Evolutionary conservation across 2,329 filamentous ascomycete species (phyloP), one percentile per base, ranked within the genome.

Genomic region (Emmonsia crescens): DNA sequence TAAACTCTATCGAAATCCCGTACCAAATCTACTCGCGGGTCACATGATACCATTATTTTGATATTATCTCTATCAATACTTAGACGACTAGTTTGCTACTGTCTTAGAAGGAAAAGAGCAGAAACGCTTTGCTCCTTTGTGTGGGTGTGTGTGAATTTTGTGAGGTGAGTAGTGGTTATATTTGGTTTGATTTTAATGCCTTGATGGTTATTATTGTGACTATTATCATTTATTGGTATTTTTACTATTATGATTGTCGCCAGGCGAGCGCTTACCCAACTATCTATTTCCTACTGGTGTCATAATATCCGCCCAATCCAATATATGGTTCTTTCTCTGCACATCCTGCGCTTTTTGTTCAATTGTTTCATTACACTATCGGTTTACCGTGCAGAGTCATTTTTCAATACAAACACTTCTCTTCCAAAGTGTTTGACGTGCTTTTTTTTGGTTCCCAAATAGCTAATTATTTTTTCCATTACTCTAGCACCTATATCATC

Each of bases 81-180:
- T 29, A 14, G 55, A 57, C 55, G 38, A 46, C 46, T 63, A 38
- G 52, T 60, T 60, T 52, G 57, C 60, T 59, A 57, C 61, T 54
- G 49, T 44, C 24, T 42, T 38, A 55, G 55, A 36, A 38, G 12
- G 33, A 49, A 36, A 61, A 42, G 16, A 44, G 36, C 24, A 57
- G 21, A n/a, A 31, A 5, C 19, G 52, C 19, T 40, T 40, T 38
- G 19, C 33, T 40, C 14, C 21, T 27, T 24, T 19, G 8, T 16
- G 19, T 12, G 10, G 14, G 42, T 44, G 19, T 40, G 42, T 24
- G 21, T 48, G 44, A 48, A 48, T 48, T 44, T 27, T 46, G 38
- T 57, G 40, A 57, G 55, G 55, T 57, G 46, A 42, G 55, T 57
- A 24, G 24, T 57, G 52, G 52, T 42, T 27, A 14, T 24, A 9